Conservation (phyloP, 202 grass and related monocot genomes). For the Panicum virgatum region DNA sequence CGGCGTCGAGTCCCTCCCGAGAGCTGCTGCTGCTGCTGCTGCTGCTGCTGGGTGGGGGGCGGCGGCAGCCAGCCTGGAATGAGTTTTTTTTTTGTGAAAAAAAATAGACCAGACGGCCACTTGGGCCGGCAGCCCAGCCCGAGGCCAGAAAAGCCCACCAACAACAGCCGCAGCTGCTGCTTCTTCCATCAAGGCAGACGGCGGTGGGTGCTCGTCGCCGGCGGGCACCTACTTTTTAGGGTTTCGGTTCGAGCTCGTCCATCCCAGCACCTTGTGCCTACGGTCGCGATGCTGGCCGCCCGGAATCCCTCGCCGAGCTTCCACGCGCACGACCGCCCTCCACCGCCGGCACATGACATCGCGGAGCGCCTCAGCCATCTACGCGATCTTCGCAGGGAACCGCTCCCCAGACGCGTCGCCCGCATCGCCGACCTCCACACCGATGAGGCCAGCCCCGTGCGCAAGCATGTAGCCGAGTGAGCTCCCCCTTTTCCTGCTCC, state of each 20-base stretch:
- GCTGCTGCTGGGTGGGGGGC: too few species aligned
- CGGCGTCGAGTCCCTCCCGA: too few species aligned
- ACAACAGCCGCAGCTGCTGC: neutral
- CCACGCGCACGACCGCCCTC: conserved; percentile 1
- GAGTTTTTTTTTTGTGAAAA: too few species aligned
- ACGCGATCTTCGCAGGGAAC: conserved; percentile 56
- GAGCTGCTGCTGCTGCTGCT: too few species aligned
- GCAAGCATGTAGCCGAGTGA: conserved; percentile 77
- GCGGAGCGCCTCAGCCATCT: conserved; percentile 57
- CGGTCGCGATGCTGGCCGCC: conserved; percentile 44
- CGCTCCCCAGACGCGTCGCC: conserved; percentile 54
- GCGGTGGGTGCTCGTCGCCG: neutral
- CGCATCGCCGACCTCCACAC: conserved; percentile 63
- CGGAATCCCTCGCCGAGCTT: neutral
- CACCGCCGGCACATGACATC: conserved; percentile 21
- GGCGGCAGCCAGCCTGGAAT: too few species aligned
- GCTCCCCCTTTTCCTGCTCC: neutral
- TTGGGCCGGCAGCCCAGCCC: neutral
- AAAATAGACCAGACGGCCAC: too few species aligned
- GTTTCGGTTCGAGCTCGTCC: neutral
- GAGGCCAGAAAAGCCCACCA: neutral
- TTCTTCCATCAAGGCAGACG: too few species aligned
- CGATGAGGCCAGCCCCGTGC: conserved; percentile 72
- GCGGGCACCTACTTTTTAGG: neutral
- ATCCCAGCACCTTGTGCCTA: neutral